phyloP scores from a whole-genome alignment of 768 basidiomycete species.

The Hypholoma sublateritium region DNA sequence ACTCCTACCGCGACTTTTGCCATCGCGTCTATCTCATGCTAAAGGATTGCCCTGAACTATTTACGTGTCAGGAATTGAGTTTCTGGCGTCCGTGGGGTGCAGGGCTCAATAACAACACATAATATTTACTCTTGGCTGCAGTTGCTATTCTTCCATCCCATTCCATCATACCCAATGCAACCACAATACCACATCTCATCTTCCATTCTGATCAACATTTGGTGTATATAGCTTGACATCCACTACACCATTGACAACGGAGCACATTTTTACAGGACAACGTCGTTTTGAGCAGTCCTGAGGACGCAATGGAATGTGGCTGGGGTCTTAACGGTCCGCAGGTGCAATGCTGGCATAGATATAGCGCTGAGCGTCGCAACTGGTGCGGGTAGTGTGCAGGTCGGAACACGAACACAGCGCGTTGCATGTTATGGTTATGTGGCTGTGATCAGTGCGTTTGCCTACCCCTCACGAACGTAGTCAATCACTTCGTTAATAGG shows the following conservation, averaged over 20 bases:
- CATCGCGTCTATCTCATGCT: conserved; percentile 27
- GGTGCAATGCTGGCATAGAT: too few species aligned
- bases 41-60: conserved; percentile 28
- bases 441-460: too few species aligned
- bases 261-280: too few species aligned
- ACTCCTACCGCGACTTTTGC: conserved; percentile 31
- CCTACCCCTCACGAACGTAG: neutral
- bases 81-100: conserved; percentile 28
- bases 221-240: neutral
- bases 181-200: neutral
- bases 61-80: conserved; percentile 28
- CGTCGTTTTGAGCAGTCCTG: neutral
- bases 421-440: too few species aligned
- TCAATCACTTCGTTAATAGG: neutral
- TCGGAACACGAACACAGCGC: too few species aligned
- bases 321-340: too few species aligned
- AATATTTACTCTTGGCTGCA: neutral
- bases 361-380: too few species aligned
- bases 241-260: neutral
- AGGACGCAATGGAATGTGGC: too few species aligned
- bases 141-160: neutral
- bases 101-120: neutral
- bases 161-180: neutral
- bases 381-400: too few species aligned
- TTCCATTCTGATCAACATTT: neutral